A percentile compares a stretch with the other conserved stretches of the same genome.
Evolutionary conservation across 164 flowering plant genomes (phyloP).

Genomic region (Annona squamosa): DNA sequence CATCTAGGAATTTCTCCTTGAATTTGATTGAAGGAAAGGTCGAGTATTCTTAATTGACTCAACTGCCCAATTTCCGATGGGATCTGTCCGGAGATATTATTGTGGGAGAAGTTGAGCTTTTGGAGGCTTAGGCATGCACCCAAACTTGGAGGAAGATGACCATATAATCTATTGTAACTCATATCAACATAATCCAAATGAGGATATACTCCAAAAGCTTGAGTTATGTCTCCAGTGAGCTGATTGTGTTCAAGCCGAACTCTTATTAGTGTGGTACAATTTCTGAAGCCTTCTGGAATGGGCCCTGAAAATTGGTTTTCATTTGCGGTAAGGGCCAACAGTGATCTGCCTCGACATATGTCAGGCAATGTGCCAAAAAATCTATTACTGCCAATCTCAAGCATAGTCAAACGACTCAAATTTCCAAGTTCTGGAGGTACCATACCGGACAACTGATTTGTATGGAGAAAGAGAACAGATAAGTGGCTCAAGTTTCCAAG

Average conservation of each 20-base stretch:
- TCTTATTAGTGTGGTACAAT: background rate
- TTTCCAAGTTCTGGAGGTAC: background rate
- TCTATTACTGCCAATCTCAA: background rate
- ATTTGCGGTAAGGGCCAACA: background rate
- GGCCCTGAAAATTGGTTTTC: constrained; percentile 4
- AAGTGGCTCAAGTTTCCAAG: too few relatives aligned
- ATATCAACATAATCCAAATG: constrained; percentile 16
- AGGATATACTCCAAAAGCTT: constrained; percentile 29
- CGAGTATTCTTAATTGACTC: constrained; percentile 1
- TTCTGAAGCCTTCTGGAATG: constrained; percentile 2
- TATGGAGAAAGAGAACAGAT: too few relatives aligned
- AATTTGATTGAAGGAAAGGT: constrained; percentile 12
- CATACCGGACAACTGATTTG: too few relatives aligned
- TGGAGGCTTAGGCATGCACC: constrained; percentile 21
- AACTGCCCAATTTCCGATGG: constrained; percentile 15
- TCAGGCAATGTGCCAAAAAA: constrained; percentile 1
- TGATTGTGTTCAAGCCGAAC: constrained; percentile 44
- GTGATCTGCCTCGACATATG: constrained; percentile 2
- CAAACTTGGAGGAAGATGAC: constrained; percentile 26
- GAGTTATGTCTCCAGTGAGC: constrained; percentile 33
- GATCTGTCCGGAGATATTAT: constrained; percentile 17
- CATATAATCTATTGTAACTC: constrained; percentile 22
- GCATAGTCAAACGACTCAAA: background rate
- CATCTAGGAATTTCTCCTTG: constrained; percentile 12
- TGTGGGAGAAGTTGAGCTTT: constrained; percentile 3